Base-by-base conservation (phyloP, 257 asterid genomes). In the Thymus quinquecostatus region DNA sequence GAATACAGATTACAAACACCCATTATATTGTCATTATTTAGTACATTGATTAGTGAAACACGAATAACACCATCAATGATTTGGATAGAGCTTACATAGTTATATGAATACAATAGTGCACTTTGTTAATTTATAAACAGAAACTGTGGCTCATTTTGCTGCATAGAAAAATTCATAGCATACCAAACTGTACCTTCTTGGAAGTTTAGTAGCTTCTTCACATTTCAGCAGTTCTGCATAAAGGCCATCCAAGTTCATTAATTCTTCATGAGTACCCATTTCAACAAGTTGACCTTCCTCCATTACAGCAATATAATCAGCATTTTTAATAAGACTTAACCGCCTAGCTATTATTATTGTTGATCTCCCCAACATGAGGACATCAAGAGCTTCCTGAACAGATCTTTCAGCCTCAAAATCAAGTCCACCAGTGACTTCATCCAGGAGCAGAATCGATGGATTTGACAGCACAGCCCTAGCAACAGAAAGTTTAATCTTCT, bases 261-360 rank as follows among this genome's bases (percentile, higher is more conserved):
- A 81, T 81, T 95, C 99, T 81, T 92, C 99, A 73, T 95, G 99
- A 0, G 99, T 95, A 57, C 99, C 99, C 99, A 95, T 95, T 87
- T 95, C 99, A 76, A 95, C 98, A 45, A 95, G 90, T 75, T 95
- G 99, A 7, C 98, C 99, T 87, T 95, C 99, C 83, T 95, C 99
- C 99, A 95, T 95, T 68, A 95, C 99, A 32, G 98, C 98, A 75
- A 95, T 95, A 82, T 88, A 95, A 86, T 95, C 98, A 70, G 99
- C 97, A 82, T 92, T 95, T 78, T 86, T 88, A 66, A 95, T 91
- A 57, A 95, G 90, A 79, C 98, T 95, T 51, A 95, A 87, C 63
- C 96, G 91, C 76, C 99, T 88, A 56, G 99, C 99, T 65, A 95
- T 95, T 73, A 95, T 95, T 76, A 95, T 92, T 33, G 98, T 95